Base-by-base conservation (phyloP, 345 rosid species). In the Barbarea vulgaris region DNA sequence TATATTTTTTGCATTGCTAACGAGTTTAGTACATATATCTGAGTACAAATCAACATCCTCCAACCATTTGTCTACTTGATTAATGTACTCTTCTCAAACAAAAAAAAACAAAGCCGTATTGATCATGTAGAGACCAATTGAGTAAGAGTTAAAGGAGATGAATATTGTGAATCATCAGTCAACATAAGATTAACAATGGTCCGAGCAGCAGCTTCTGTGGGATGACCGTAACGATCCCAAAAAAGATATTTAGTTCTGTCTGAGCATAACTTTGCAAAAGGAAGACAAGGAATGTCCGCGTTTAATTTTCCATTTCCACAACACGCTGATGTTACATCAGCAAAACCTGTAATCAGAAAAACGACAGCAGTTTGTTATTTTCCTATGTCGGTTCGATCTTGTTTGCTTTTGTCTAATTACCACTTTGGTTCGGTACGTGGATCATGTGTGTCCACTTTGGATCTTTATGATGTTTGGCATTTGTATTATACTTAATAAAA, bases 151-250 rank as follows among this genome's bases (percentile, higher is more conserved):
- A 84, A 36, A 0, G 97, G 97, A 74, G 46, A 77, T 2, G 83
- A 55, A 74, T 85, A 80, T 3, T 64, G 70, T 9, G 85, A 57
- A 5, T 83, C 31, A 60, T 87, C 89, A 51, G 78, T 73, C 17
- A 84, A 83, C 72, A 87, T 53, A 14, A 77, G 42, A 80, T 93
- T 86, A 4, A 84, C 84, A 44, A 86, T 30, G 50, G 83, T 69
- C 0, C 64, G 52, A 66, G 84, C 82, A 15, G 84, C 80, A 2
- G 88, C 89, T 74, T 91, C 87, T 1, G 89, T 88, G 12, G 96
- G 94, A 81, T 91, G 97, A 31, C 77, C 77, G 18, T 44, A 81
- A 1, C 76, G 47, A 83, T 93, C 98, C 98, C 98, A 89, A 27
- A 88, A 93, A 0, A 88, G n/a, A 81, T 88, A 88, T 62, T 87